Conservation (phyloP, 495 filamentous ascomycete genomes). For the Daldinia vernicosa region DNA sequence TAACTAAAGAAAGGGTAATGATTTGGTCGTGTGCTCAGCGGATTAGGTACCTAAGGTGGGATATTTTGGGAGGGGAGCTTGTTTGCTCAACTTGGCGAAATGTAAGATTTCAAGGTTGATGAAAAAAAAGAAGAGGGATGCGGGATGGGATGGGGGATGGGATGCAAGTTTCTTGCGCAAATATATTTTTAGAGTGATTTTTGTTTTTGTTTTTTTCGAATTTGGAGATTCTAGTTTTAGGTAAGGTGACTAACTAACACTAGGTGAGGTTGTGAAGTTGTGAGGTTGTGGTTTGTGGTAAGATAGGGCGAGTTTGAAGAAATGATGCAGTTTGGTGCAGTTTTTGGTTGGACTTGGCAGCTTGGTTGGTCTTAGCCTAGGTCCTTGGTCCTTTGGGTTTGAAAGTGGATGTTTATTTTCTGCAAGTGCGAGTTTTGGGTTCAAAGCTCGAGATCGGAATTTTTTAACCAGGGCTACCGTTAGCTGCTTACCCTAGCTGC, state of each 20-base stretch:
- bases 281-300: not conserved
- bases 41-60: slow-evolving; percentile 7
- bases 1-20: slow-evolving; percentile 44
- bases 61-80: slow-evolving; percentile 23
- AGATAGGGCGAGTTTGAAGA: not conserved
- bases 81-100: slow-evolving; percentile 29
- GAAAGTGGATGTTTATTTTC: slow-evolving; percentile 13
- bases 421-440: slow-evolving; percentile 29
- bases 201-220: not conserved
- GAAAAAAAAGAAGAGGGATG: not conserved
- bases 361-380: not conserved
- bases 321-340: slow-evolving; percentile 13
- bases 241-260: slow-evolving; percentile 1
- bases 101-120: not conserved
- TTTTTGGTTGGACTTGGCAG: not conserved
- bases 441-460: slow-evolving; percentile 20
- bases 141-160: not conserved
- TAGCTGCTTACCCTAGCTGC: slow-evolving; percentile 11
- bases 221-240: slow-evolving; percentile 11
- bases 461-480: slow-evolving; percentile 25
- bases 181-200: not conserved
- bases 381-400: not conserved
- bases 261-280: not conserved
- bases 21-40: slow-evolving; percentile 15
- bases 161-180: slow-evolving; percentile 4